Evolutionary conservation across 2,329 filamentous ascomycete genomes (phyloP).

Genomic region (Cercospora sojina): DNA sequence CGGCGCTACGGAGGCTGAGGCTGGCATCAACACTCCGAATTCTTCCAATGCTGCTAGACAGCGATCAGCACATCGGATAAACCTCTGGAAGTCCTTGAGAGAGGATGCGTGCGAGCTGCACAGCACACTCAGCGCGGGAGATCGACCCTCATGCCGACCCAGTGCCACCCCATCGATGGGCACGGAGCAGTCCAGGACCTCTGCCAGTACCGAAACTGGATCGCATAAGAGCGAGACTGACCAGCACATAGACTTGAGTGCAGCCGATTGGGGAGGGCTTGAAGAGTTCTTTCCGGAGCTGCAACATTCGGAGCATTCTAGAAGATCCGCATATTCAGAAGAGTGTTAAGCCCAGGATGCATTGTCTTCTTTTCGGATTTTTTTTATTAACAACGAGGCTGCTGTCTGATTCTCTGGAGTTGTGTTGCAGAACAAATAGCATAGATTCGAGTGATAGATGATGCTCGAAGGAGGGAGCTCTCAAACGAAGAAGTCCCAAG

Average conservation of each 20-base stretch:
- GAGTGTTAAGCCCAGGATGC: neutral
- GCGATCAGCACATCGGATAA: neutral
- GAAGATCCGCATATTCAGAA: neutral
- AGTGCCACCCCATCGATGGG: neutral
- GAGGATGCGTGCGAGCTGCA: slow-evolving; percentile 10
- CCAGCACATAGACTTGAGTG: neutral
- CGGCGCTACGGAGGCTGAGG: neutral
- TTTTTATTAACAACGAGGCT: neutral
- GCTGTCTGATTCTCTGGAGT: neutral
- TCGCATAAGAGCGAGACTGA: neutral
- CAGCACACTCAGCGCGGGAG: neutral
- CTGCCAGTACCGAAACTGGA: neutral
- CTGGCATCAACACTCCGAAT: neutral
- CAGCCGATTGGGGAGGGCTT: slow-evolving; percentile 20
- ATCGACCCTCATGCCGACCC: neutral
- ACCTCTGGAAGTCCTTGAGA: neutral
- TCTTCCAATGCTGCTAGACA: neutral
- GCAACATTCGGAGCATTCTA: neutral
- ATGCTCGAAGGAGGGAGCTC: neutral
- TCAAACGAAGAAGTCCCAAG: slow-evolving; percentile 53
- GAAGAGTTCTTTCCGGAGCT: slow-evolving; percentile 16
- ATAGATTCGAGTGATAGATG: neutral
- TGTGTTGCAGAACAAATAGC: neutral
- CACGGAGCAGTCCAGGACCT: neutral
- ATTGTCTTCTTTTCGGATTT: neutral